These are phyloP conservation scores for Rhizoctonia solani DNA, from an alignment of 1,284 basidiomycete species.

Conservation along the genomic window DNA sequence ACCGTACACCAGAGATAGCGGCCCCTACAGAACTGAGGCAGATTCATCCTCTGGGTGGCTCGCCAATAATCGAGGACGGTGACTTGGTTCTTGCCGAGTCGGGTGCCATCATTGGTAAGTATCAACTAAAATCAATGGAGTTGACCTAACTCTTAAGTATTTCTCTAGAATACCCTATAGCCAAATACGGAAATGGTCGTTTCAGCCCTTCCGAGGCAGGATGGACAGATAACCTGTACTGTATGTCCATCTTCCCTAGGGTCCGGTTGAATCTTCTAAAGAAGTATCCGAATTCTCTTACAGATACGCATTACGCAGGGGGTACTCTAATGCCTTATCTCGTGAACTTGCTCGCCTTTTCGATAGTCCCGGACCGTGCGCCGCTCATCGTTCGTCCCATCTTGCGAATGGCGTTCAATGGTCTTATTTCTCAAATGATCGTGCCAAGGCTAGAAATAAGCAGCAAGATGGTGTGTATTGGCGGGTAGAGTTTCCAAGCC, in stretches of 20 bases:
- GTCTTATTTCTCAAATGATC: constrained; percentile 30
- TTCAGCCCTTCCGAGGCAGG: constrained; percentile 30
- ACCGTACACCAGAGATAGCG: constrained; percentile 46
- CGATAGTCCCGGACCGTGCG: constrained; percentile 20
- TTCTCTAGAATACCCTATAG: constrained; percentile 38
- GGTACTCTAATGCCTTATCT: constrained; percentile 37
- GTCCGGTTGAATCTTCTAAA: not conserved
- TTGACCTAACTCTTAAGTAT: not conserved
- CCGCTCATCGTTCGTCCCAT: constrained; percentile 37
- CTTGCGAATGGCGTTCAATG: constrained; percentile 20
- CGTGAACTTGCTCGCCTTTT: constrained; percentile 34
- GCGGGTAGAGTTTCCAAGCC: too few species aligned
- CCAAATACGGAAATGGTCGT: constrained; percentile 37
- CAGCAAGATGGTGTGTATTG: constrained; percentile 34
- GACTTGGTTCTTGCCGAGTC: constrained; percentile 53
- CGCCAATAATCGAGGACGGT: constrained; percentile 55
- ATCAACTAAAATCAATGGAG: not conserved
- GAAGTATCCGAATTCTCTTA: not conserved
- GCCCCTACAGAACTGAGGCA: constrained; percentile 52
- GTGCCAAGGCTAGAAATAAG: constrained; percentile 18
- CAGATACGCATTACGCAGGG: constrained; percentile 39
- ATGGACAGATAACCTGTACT: constrained; percentile 38
- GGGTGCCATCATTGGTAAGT: constrained; percentile 54
- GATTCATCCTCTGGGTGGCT: constrained; percentile 54
- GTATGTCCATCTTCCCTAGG: constrained; percentile 32